Evolutionary conservation across 2,329 filamentous ascomycete species (phyloP), one percentile per base, ranked within the genome.

Genomic region (Penicillium nordicum): DNA sequence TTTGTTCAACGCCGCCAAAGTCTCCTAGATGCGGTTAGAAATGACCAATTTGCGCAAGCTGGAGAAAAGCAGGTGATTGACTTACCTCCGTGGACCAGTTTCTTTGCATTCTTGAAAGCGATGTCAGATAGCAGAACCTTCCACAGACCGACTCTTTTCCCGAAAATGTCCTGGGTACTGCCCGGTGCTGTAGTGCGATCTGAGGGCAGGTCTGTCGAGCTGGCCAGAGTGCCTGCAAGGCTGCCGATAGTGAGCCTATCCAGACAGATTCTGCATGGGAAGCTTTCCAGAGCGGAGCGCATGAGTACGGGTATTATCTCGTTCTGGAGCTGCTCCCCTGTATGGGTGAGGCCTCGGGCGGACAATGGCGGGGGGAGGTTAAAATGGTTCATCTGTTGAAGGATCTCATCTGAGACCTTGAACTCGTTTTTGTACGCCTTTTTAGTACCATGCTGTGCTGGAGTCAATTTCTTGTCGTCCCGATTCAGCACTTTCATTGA

Each of bases 261-360:
- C 25, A 57, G 23, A n/a, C 64, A 66, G 9, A 57, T 36, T 30
- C 60, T 47, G 36, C 64, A 66, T 10, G 64, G 64, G 23, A 66
- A 64, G 7, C 47, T 65, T 11, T 51, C 37, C 4, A 60, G 27
- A 2, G 55, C 51, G 6, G 46, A 38, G 11, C 40, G 53, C 30
- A 65, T 32, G 7, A 65, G 47, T n/a, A 38, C 23, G 9, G 57
- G 57, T 3, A 55, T 25, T 7, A 34, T 53, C 9, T 49, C 40
- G 4, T 27, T 53, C 36, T 58, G 47, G 23, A 62, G 29, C 3
- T 53, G 30, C 2, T 53, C 53, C 4, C 43, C n/a, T 4, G 44
- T 40, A 30, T 55, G 27, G 5, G 47, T 18, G 18, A 57, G 18
- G 3, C 55, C 51, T n/a, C 36, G 44, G 27, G 37, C 7, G n/a